These are phyloP conservation scores for Fusarium sp. DNA, from an alignment of 2,329 filamentous ascomycete species.

Conservation along the genomic window DNA sequence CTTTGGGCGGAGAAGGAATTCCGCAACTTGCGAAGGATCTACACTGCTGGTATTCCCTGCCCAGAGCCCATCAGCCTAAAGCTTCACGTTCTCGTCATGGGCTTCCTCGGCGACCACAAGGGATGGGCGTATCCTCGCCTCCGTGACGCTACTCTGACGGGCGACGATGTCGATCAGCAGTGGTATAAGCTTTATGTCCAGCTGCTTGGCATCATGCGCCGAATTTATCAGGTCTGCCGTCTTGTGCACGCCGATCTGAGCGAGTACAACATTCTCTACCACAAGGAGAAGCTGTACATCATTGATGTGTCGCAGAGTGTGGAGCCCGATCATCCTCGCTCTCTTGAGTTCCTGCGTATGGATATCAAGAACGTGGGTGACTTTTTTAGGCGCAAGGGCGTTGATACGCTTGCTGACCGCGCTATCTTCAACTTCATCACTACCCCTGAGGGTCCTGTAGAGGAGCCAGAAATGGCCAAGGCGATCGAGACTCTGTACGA, in stretches of 20 bases:
- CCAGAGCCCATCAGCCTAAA: constrained; percentile 90
- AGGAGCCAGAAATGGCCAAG: constrained; percentile 68
- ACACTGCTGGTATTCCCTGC: constrained; percentile 85
- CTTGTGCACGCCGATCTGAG: constrained; percentile 96
- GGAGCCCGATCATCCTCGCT: constrained; percentile 93
- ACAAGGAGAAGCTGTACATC: constrained; percentile 83
- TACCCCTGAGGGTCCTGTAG: constrained; percentile 64
- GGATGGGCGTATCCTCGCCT: constrained; percentile 89
- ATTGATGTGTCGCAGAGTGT: constrained; percentile 99
- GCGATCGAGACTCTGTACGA: constrained; percentile 74
- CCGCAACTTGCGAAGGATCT: constrained; percentile 86
- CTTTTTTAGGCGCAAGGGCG: constrained; percentile 88
- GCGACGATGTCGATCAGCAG: constrained; percentile 72
- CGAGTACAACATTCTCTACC: constrained; percentile 97
- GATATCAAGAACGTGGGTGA: constrained; percentile 97
- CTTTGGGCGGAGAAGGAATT: constrained; percentile 99
- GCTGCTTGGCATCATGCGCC: constrained; percentile 86
- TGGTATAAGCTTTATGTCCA: constrained; percentile 86
- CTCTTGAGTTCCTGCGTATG: constrained; percentile 94
- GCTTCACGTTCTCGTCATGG: constrained; percentile 95
- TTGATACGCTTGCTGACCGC: constrained; percentile 82
- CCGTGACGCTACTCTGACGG: constrained; percentile 81
- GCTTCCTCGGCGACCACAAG: constrained; percentile 86
- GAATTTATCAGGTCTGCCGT: constrained; percentile 89
- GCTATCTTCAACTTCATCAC: constrained; percentile 87